Conservation (phyloP, 2,329 filamentous ascomycete genomes). For the Hymenoscyphus albidus region DNA sequence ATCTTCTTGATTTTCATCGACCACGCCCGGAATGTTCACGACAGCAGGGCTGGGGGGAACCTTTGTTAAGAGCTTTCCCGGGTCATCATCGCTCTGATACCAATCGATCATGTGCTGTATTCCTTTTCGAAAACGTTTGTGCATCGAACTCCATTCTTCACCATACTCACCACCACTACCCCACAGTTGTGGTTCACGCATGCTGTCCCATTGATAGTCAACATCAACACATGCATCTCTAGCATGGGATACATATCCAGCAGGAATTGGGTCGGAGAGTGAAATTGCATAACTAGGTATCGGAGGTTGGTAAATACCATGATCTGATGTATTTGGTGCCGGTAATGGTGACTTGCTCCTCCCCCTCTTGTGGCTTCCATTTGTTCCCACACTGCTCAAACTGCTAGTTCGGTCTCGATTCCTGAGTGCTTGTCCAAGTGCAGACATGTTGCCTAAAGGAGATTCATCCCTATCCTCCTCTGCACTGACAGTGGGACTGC, state of each 20-base stretch:
- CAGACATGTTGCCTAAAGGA: constrained; percentile 27
- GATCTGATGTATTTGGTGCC: constrained; percentile 22
- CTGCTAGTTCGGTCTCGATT: constrained; percentile 35
- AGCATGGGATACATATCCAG: constrained; percentile 86
- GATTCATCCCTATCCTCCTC: constrained; percentile 30
- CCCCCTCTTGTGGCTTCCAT: constrained; percentile 25
- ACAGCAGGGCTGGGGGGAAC: constrained; percentile 38
- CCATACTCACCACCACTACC: constrained; percentile 83
- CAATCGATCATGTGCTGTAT: constrained; percentile 76
- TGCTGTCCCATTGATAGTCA: constrained; percentile 97
- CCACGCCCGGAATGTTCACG: constrained; percentile 35
- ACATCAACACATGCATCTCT: constrained; percentile 79
- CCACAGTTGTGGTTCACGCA: constrained; percentile 73
- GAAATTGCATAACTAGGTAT: constrained; percentile 81
- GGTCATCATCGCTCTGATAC: constrained; percentile 62
- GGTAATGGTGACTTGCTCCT: constrained; percentile 5
- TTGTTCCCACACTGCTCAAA: constrained; percentile 32
- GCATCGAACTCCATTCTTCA: constrained; percentile 96
- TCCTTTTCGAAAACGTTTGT: constrained; percentile 79
- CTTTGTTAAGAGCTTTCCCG: constrained; percentile 49
- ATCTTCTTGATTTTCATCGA: constrained; percentile 47
- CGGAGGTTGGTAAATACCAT: constrained; percentile 64
- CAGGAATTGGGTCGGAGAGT: constrained; percentile 73
- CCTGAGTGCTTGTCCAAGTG: constrained; percentile 28
- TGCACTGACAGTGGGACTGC: constrained; percentile 30